Percentiles rank a stretch among this genome's conserved stretches.
These are phyloP conservation scores for Fusarium napiforme DNA, from an alignment of 2,329 filamentous ascomycete genomes.

Conservation along the genomic window DNA sequence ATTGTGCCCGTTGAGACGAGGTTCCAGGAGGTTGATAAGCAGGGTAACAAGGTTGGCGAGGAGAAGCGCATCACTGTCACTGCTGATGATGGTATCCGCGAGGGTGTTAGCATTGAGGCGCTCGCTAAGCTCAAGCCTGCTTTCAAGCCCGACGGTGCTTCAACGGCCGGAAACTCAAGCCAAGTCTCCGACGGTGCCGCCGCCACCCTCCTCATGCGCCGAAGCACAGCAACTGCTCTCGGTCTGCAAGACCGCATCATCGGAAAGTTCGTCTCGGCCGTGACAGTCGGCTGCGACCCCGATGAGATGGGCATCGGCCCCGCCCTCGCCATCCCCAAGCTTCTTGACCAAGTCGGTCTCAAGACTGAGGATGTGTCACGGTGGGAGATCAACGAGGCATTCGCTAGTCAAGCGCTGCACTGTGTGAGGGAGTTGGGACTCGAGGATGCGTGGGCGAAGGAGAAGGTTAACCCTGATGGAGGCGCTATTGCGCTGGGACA, in stretches of 20 bases:
- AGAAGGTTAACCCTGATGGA: slow-evolving; percentile 88
- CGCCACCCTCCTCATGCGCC: slow-evolving; percentile 83
- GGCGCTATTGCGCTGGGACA: slow-evolving; percentile 96
- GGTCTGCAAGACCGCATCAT: slow-evolving; percentile 77
- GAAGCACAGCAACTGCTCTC: slow-evolving; percentile 79
- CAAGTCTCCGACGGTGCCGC: slow-evolving; percentile 92
- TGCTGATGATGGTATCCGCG: slow-evolving; percentile 85
- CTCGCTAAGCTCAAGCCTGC: slow-evolving; percentile 86
- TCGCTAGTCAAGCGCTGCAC: slow-evolving; percentile 74
- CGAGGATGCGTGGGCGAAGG: slow-evolving; percentile 68
- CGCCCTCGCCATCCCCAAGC: slow-evolving; percentile 83
- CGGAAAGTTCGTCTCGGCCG: slow-evolving; percentile 83
- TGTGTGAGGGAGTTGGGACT: slow-evolving; percentile 77
- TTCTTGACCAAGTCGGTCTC: slow-evolving; percentile 77
- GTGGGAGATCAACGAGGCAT: slow-evolving; percentile 95
- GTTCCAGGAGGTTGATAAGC: slow-evolving; percentile 72
- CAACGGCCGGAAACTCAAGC: slow-evolving; percentile 86
- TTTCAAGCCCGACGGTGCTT: slow-evolving; percentile 78
- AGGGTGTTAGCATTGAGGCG: slow-evolving; percentile 73
- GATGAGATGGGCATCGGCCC: slow-evolving; percentile 97
- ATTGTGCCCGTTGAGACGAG: slow-evolving; percentile 82
- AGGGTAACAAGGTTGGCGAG: slow-evolving; percentile 64
- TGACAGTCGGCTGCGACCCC: slow-evolving; percentile 80
- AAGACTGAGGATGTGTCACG: slow-evolving; percentile 76
- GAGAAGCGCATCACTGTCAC: slow-evolving; percentile 73